Evolutionary conservation across 2,329 filamentous ascomycete species (phyloP).

Genomic region (Helotiales sp.): DNA sequence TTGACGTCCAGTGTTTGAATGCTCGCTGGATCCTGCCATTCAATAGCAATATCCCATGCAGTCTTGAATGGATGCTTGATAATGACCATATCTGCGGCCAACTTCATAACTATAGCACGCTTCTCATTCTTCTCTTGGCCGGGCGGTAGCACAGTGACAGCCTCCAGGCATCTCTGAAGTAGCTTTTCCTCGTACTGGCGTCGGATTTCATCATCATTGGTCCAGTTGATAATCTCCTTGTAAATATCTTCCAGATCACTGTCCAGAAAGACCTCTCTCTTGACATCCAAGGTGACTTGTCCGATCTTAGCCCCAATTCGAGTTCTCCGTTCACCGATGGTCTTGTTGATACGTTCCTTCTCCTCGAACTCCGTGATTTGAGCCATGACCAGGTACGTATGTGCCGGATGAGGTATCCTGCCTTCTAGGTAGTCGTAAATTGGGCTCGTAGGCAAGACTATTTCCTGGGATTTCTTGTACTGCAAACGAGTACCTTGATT

Average conservation of each 20-base stretch:
- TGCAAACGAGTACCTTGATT: constrained; percentile 70
- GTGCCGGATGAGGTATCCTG: constrained; percentile 73
- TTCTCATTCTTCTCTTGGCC: constrained; percentile 68
- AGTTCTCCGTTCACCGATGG: constrained; percentile 87
- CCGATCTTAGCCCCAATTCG: constrained; percentile 80
- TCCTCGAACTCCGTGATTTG: constrained; percentile 85
- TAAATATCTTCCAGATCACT: constrained; percentile 83
- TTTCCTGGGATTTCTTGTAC: constrained; percentile 72
- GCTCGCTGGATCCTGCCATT: constrained; percentile 80
- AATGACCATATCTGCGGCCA: constrained; percentile 91
- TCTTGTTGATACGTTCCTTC: constrained; percentile 82
- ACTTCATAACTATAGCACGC: constrained; percentile 68
- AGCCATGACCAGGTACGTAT: constrained; percentile 79
- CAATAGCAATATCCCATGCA: constrained; percentile 87
- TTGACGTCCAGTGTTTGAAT: constrained; percentile 76
- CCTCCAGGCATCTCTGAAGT: constrained; percentile 76
- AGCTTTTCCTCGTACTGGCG: constrained; percentile 89
- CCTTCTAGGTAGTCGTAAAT: constrained; percentile 84
- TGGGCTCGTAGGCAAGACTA: constrained; percentile 77
- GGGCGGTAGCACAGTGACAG: constrained; percentile 65
- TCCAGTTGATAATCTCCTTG: constrained; percentile 85
- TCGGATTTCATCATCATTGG: constrained; percentile 78
- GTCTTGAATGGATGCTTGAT: constrained; percentile 88
- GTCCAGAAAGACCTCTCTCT: constrained; percentile 74
- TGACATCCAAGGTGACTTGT: constrained; percentile 84